Evolutionary conservation across 2,329 filamentous ascomycete genomes (phyloP), one percentile per base, ranked within the genome.

Genomic region (Exophiala sideris): DNA sequence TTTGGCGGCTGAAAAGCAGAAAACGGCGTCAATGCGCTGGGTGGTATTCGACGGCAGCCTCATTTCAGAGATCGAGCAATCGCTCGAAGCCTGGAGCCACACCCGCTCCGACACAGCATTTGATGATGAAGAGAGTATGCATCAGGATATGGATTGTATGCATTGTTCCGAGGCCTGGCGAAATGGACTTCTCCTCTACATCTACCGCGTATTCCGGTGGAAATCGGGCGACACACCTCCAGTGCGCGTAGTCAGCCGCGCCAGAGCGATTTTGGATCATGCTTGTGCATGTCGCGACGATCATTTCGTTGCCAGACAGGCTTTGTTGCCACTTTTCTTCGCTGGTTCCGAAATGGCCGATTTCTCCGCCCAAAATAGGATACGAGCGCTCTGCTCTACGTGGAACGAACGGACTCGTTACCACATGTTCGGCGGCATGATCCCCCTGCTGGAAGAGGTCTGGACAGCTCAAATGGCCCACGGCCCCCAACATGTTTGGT

Each of bases 361-460:
- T 42, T 18, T n/a, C n/a, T 38, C 24, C 12, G 16, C 49, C 3
- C 35, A 12, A 16, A 38, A 46, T n/a, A 45, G 9, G 14, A 54
- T 57, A 35, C 20, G 41, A 35, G 41, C 5, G n/a, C 34, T 48
- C 9, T 57, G 54, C 21, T 45, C 41, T 12, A 5, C 18, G 5
- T 54, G 54, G 54, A 36, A 52, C 18, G 50, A 57, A 20, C 40
- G 48, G 20, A 52, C 48, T 49, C 16, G 54, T 29, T 57, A 57
- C 29, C 39, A 49, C 35, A 52, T 57, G 54, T 57, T 57, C 29
- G 42, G 41, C 24, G 39, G 44, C 45, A 51, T 52, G 34, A 50
- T 57, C 21, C 41, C 32, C 8, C 29, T 54, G 8, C 41, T 57
- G 44, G 54, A 57, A 46, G 45, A 57, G 34, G 50, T 57, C 32